These are phyloP conservation scores for Passalora sequoiae DNA, from an alignment of 2,329 filamentous ascomycete species.

Conservation along the genomic window DNA sequence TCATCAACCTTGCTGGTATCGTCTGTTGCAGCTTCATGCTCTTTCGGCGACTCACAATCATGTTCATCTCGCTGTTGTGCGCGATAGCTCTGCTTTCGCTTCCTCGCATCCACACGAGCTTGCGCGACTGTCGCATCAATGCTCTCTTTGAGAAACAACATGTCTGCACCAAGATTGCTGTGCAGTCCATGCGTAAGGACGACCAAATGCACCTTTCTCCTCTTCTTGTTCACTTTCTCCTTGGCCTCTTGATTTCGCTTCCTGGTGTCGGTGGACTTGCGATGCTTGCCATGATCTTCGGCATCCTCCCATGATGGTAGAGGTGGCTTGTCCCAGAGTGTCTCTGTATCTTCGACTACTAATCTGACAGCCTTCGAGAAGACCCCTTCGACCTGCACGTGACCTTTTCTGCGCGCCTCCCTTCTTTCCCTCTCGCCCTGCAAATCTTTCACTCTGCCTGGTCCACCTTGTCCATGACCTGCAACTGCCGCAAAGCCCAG, in stretches of 20 bases:
- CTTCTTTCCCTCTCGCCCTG: slow-evolving; percentile 47
- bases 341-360: slow-evolving; percentile 79
- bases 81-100: slow-evolving; percentile 43
- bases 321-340: slow-evolving; percentile 86
- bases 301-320: slow-evolving; percentile 60
- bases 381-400: slow-evolving; percentile 67
- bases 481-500: slow-evolving; percentile 57
- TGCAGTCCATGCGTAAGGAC: slow-evolving; percentile 91
- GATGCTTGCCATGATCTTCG: slow-evolving; percentile 21
- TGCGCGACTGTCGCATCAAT: slow-evolving; percentile 79
- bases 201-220: slow-evolving; percentile 82
- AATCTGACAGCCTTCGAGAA: slow-evolving; percentile 76
- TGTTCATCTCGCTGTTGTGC: slow-evolving; percentile 1
- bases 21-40: slow-evolving; percentile 6
- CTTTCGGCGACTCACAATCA: slow-evolving; percentile 13
- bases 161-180: slow-evolving; percentile 91
- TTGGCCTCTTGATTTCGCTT: slow-evolving; percentile 15
- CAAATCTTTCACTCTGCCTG: slow-evolving; percentile 71
- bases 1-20: neutral
- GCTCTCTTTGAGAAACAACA: slow-evolving; percentile 95
- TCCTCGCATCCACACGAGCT: slow-evolving; percentile 64
- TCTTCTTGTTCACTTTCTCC: slow-evolving; percentile 45
- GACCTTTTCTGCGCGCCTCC: slow-evolving; percentile 55
- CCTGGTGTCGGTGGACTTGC: slow-evolving; percentile 21
- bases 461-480: slow-evolving; percentile 48